phyloP scores from a whole-genome alignment of 2,329 filamentous ascomycete species.

The Exophiala lecanii-corni region DNA sequence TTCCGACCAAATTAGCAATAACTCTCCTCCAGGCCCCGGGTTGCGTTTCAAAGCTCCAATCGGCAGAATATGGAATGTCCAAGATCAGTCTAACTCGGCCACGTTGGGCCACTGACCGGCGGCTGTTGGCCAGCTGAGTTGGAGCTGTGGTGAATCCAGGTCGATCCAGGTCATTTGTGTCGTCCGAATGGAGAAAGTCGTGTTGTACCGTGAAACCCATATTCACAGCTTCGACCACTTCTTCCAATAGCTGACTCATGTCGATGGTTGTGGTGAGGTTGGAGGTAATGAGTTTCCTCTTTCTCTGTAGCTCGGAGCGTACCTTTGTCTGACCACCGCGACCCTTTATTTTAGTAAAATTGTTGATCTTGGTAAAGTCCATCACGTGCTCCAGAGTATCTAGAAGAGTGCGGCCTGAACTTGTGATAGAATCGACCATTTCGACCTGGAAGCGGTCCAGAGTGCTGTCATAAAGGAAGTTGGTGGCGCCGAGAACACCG shows the following conservation, averaged over 20 bases:
- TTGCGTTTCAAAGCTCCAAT: slow-evolving; percentile 44
- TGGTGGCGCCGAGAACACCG: slow-evolving; percentile 33
- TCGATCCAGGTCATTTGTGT: slow-evolving; percentile 2
- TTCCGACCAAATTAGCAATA: slow-evolving; percentile 47
- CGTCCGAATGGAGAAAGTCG: slow-evolving; percentile 4
- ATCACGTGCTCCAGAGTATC: slow-evolving; percentile 41
- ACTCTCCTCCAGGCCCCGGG: slow-evolving; percentile 45
- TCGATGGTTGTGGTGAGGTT: slow-evolving; percentile 29
- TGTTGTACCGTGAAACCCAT: slow-evolving; percentile 30
- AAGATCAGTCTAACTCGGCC: slow-evolving; percentile 36
- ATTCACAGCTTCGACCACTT: slow-evolving; percentile 52
- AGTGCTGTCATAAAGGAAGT: slow-evolving; percentile 32
- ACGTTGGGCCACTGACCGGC: slow-evolving; percentile 1
- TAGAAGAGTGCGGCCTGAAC: slow-evolving; percentile 39
- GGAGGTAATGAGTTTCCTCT: background rate
- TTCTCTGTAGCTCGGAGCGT: too few relatives aligned
- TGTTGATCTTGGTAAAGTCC: slow-evolving; percentile 47
- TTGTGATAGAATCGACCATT: slow-evolving; percentile 35
- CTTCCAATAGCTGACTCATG: slow-evolving; percentile 44
- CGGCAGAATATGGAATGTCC: slow-evolving; percentile 38
- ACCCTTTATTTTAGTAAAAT: slow-evolving; percentile 28
- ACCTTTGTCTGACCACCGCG: too few relatives aligned
- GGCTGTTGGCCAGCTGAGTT: background rate
- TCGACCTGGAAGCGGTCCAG: slow-evolving; percentile 29
- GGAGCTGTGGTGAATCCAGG: background rate